A percentile compares a stretch with the other conserved stretches of the same genome.
phyloP scores from a whole-genome alignment of 306 rosid species.

The Parietaria judaica region DNA sequence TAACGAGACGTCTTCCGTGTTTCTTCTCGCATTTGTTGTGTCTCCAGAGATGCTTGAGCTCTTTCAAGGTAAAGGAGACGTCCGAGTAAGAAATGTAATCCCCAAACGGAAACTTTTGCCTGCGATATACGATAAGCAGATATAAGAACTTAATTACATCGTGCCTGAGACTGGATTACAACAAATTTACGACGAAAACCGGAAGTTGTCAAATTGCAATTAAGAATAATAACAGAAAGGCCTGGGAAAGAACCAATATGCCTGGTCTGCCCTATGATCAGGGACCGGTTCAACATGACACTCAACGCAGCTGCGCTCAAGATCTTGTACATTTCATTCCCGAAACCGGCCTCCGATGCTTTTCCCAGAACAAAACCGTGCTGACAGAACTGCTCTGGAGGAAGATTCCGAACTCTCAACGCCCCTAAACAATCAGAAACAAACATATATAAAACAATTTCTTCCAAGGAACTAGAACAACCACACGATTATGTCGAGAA shows the following conservation, averaged over 20 bases:
- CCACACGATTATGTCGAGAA: too few species aligned
- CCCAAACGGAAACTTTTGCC: slow-evolving; percentile 83
- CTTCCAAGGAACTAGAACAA: too few species aligned
- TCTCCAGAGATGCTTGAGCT: slow-evolving; percentile 92
- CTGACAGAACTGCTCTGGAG: slow-evolving; percentile 68
- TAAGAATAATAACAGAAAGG: slow-evolving; percentile 47
- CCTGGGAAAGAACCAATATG: slow-evolving; percentile 94
- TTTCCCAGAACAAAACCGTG: slow-evolving; percentile 91
- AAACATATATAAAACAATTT: slow-evolving; percentile 9
- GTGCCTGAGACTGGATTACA: not conserved
- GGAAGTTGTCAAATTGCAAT: not conserved
- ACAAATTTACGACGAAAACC: not conserved
- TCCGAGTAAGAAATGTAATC: slow-evolving; percentile 75
- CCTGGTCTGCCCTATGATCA: slow-evolving; percentile 99
- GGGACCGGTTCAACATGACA: slow-evolving; percentile 87
- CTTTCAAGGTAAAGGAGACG: slow-evolving; percentile 74
- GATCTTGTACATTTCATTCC: slow-evolving; percentile 98
- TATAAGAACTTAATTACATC: slow-evolving; percentile 18
- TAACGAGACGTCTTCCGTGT: slow-evolving; percentile 55
- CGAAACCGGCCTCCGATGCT: slow-evolving; percentile 91
- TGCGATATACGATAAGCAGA: slow-evolving; percentile 26
- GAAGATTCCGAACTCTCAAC: slow-evolving; percentile 52
- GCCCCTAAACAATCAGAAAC: slow-evolving; percentile 58
- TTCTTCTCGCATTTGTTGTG: slow-evolving; percentile 57
- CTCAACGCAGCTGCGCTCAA: slow-evolving; percentile 82